Conservation (phyloP, 1,139 yeast species). For the Trichomonascaceae sp. region DNA sequence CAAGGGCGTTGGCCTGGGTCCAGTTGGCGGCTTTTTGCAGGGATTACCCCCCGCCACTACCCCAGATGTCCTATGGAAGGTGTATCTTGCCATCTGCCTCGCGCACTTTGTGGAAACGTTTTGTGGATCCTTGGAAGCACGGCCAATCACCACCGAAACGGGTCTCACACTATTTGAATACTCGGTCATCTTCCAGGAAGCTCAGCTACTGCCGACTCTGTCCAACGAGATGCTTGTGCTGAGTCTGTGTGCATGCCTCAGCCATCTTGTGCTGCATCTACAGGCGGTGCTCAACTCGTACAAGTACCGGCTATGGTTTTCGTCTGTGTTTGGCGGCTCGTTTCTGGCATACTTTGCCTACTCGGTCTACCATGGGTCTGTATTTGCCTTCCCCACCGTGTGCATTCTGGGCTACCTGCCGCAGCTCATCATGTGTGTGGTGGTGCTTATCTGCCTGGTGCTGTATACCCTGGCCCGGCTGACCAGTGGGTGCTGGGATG, state of each 20-base stretch:
- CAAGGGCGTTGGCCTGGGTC: no score
- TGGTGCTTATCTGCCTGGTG: constrained; percentile 36
- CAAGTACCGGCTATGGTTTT: constrained; percentile 47
- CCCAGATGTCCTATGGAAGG: constrained; percentile 48
- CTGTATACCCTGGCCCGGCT: constrained; percentile 44
- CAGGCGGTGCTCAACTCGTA: constrained; percentile 42
- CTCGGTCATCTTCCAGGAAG: constrained; percentile 62
- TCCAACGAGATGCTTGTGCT: constrained; percentile 41
- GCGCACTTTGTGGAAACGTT: constrained; percentile 64
- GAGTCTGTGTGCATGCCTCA: constrained; percentile 38
- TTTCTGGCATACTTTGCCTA: constrained; percentile 36
- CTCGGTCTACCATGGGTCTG: constrained; percentile 27
- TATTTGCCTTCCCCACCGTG: constrained; percentile 40
- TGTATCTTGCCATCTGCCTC: constrained; percentile 46
- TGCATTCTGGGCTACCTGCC: constrained; percentile 48
- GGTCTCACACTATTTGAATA: constrained; percentile 65
- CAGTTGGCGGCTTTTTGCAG: no score
- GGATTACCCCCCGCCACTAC: constrained; percentile 5
- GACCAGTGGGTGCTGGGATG: constrained; percentile 38
- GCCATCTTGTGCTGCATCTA: constrained; percentile 46
- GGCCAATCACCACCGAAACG: constrained; percentile 47
- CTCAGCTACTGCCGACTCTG: constrained; percentile 39
- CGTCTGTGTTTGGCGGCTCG: constrained; percentile 39
- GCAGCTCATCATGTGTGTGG: constrained; percentile 39
- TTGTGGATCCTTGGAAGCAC: constrained; percentile 45